These are phyloP conservation scores for Diddensiella transvaalensis DNA, from an alignment of 805 yeast species.

Conservation along the genomic window DNA sequence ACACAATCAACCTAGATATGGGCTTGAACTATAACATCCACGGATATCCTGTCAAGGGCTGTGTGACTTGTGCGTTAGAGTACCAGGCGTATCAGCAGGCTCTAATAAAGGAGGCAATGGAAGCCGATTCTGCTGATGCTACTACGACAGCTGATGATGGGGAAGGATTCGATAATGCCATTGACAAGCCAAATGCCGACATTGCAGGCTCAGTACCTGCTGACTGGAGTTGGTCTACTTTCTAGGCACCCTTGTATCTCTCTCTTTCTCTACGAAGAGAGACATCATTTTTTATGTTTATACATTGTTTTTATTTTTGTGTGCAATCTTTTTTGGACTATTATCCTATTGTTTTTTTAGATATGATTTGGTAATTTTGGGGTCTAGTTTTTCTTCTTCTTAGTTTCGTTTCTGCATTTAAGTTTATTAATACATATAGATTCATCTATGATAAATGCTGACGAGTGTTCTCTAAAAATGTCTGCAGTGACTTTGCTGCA, in stretches of 20 bases:
- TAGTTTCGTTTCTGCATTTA: not conserved
- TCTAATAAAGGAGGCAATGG: not conserved
- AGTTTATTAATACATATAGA: no score
- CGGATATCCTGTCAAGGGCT: slow-evolving; percentile 66
- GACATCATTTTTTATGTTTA: no score
- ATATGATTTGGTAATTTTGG: no score
- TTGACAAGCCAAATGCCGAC: slow-evolving; percentile 24
- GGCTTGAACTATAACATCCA: slow-evolving; percentile 52
- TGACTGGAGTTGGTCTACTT: slow-evolving; percentile 79
- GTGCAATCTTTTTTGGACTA: not conserved
- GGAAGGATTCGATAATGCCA: not conserved
- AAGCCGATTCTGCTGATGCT: slow-evolving; percentile 4
- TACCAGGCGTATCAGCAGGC: slow-evolving; percentile 32
- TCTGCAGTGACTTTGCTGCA: slow-evolving; percentile 31
- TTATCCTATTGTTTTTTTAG: no score
- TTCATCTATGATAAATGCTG: not conserved
- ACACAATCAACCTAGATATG: slow-evolving; percentile 52
- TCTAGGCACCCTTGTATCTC: no score
- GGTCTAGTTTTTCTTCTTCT: not conserved
- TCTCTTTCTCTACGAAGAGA: no score
- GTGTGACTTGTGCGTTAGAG: slow-evolving; percentile 61
- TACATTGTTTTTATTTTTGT: not conserved
- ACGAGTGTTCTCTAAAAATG: slow-evolving; percentile 4
- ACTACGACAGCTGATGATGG: not conserved
- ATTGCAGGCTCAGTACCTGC: slow-evolving; percentile 58